Percentiles rank a stretch among this genome's conserved stretches.
Conservation (phyloP, 1,284 basidiomycete species). For the Fistulina hepatica region DNA sequence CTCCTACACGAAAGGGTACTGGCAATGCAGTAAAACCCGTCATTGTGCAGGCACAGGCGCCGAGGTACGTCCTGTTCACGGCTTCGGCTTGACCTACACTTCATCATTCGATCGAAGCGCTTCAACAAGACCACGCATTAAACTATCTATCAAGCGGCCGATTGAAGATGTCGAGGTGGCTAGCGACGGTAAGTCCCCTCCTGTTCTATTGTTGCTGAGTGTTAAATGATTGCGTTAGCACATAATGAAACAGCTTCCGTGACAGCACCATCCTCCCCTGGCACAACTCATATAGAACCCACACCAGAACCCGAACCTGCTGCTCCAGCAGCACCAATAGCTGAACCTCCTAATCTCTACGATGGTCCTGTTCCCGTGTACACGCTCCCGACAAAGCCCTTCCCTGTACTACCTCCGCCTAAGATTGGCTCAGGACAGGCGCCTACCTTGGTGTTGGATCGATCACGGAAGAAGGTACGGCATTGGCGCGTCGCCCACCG, state of each 20-base stretch:
- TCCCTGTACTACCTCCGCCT: slow-evolving; percentile 63
- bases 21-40: slow-evolving; percentile 7
- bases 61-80: slow-evolving; percentile 9
- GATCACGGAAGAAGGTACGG: slow-evolving; percentile 44
- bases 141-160: slow-evolving; percentile 15
- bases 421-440: slow-evolving; percentile 67
- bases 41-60: background rate
- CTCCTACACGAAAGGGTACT: slow-evolving; percentile 10
- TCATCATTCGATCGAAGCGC: slow-evolving; percentile 3
- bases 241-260: slow-evolving; percentile 39
- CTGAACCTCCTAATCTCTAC: slow-evolving; percentile 42
- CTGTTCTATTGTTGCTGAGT: background rate
- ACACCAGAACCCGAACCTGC: background rate
- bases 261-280: slow-evolving; percentile 29
- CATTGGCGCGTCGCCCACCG: slow-evolving; percentile 62
- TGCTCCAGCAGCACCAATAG: no score
- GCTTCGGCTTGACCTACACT: slow-evolving; percentile 13
- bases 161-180: slow-evolving; percentile 30
- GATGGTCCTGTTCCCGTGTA: slow-evolving; percentile 55
- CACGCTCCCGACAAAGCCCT: slow-evolving; percentile 66
- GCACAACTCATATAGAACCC: slow-evolving; percentile 26
- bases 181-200: slow-evolving; percentile 25
- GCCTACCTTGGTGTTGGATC: slow-evolving; percentile 52
- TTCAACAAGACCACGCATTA: background rate
- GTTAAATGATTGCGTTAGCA: slow-evolving; percentile 18